Conservation (phyloP, 176 grass and related monocot species). For the Raddia guianensis region DNA sequence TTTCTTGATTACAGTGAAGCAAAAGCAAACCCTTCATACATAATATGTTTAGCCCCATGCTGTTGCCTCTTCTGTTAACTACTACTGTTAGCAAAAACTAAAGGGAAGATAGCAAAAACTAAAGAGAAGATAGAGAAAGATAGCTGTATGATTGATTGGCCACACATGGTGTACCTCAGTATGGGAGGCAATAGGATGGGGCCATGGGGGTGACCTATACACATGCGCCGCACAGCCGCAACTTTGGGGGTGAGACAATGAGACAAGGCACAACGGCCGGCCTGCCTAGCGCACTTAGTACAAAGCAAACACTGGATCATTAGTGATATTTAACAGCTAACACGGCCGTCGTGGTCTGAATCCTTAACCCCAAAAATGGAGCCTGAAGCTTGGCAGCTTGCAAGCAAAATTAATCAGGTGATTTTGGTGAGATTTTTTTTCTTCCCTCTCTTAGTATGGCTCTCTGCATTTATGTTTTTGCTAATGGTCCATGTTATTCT, state of each 20-base stretch:
- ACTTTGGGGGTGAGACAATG: no score
- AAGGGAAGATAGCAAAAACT: background rate
- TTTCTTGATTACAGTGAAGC: background rate
- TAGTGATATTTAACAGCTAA: background rate
- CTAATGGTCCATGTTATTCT: background rate
- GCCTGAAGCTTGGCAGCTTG: background rate
- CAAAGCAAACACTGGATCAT: background rate
- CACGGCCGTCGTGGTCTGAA: background rate
- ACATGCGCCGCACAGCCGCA: background rate
- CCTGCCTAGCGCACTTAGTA: constrained; percentile 15
- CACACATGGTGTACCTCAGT: constrained; percentile 44
- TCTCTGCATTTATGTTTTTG: background rate
- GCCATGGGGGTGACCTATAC: background rate
- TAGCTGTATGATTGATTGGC: constrained; percentile 37
- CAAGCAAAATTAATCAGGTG: background rate
- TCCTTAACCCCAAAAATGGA: background rate
- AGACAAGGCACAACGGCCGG: constrained; percentile 32
- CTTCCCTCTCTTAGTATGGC: background rate
- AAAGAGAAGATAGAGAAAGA: background rate
- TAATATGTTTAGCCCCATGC: no score
- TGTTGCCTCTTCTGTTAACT: background rate
- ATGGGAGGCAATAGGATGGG: constrained; percentile 39
- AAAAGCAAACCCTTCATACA: background rate
- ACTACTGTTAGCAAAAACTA: background rate
- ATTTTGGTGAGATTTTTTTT: no score